Conservation (phyloP, 2,329 filamentous ascomycete species). For the Xenoacremonium recifei region DNA sequence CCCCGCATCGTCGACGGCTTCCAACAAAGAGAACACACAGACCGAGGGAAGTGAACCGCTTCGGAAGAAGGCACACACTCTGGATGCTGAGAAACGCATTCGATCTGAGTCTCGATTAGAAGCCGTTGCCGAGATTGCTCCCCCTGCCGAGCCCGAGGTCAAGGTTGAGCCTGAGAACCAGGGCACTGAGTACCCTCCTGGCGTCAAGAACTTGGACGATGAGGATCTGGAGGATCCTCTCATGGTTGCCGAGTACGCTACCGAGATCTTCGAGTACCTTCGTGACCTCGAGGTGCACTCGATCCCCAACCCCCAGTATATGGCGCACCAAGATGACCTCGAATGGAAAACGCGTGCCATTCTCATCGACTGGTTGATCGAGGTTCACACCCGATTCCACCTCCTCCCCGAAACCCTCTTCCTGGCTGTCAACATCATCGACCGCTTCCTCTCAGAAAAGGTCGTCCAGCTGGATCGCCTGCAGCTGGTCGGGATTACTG, state of each 20-base stretch:
- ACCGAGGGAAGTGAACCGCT: conserved; percentile 67
- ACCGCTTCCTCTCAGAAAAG: conserved; percentile 94
- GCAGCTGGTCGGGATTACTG: conserved; percentile 94
- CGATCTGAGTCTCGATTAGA: conserved; percentile 21
- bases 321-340: conserved; percentile 88
- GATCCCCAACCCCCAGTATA: conserved; percentile 88
- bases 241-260: conserved; percentile 97
- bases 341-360: conserved; percentile 99
- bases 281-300: conserved; percentile 77
- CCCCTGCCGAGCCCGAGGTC: conserved; percentile 2
- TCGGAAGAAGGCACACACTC: conserved; percentile 61
- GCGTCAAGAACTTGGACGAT: conserved; percentile 67
- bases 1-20: conserved; percentile 39
- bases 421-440: conserved; percentile 96
- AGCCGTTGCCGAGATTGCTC: neutral
- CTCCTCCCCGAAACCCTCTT: conserved; percentile 95
- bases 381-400: conserved; percentile 96
- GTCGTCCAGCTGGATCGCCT: conserved; percentile 94
- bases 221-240: conserved; percentile 92
- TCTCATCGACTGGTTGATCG: conserved; percentile 95
- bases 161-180: conserved; percentile 11
- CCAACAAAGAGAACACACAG: conserved; percentile 55
- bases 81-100: conserved; percentile 47
- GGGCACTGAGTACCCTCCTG: conserved; percentile 14
- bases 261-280: conserved; percentile 96